Evolutionary conservation across 75 land plant species (phyloP).

Genomic region (Sequoia sempervirens): DNA sequence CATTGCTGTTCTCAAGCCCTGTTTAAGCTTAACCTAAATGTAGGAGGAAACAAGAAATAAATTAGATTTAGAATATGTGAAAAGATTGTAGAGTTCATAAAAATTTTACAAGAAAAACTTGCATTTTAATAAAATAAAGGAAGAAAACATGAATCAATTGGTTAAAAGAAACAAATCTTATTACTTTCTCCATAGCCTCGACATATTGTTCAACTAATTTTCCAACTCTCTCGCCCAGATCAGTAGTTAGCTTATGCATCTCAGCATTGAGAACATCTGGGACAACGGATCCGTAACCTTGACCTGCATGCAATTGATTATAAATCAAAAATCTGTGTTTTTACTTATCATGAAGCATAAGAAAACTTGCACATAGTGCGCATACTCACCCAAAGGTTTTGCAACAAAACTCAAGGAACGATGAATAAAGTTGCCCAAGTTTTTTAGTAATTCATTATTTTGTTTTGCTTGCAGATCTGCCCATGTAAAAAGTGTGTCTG

Average conservation of each 20-base stretch:
- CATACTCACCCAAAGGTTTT: constrained; percentile 68
- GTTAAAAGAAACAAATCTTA: neutral
- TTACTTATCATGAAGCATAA: neutral
- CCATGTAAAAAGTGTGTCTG: constrained; percentile 96
- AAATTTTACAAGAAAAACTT: neutral
- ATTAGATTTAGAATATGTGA: constrained; percentile 3
- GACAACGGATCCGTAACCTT: constrained; percentile 79
- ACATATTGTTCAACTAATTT: constrained; percentile 68
- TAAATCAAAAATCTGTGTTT: neutral
- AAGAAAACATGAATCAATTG: neutral
- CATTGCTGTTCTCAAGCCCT: constrained; percentile 89
- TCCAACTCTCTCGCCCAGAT: constrained; percentile 47
- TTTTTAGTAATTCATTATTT: constrained; percentile 81
- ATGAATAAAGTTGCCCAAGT: constrained; percentile 89
- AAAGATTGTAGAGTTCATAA: neutral
- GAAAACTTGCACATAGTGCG: neutral
- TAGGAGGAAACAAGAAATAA: neutral
- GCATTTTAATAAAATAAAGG: neutral
- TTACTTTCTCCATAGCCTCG: constrained; percentile 94
- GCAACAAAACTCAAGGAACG: constrained; percentile 83
- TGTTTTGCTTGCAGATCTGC: constrained; percentile 87
- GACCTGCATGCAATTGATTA: constrained; percentile 34
- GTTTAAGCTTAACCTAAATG: constrained; percentile 83
- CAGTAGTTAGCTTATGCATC: constrained; percentile 52
- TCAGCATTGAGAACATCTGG: constrained; percentile 74